Base-by-base conservation (phyloP, 73 alveolate genomes). In the Tetrahymena thermophila region DNA sequence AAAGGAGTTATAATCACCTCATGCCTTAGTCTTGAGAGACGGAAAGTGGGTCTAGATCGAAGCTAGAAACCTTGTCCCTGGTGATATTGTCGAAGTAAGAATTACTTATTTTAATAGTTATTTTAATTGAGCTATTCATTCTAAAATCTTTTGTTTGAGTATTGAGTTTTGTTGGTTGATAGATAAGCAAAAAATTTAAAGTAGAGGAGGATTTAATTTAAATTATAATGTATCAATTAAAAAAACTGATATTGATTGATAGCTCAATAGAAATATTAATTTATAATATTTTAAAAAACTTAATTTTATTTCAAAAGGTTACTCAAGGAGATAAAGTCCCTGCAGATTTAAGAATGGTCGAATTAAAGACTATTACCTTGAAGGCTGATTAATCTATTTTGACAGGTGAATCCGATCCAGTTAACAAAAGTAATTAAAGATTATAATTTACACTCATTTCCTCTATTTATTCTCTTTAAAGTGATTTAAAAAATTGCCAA, bases 251-350 rank as follows among this genome's bases (percentile, higher is more conserved):
- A 50, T 50, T 14, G 3, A 50, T 50, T 14, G 3, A 1, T 50
- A 50, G 15, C 44, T 40, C 15, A 6, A 40, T 40, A 40, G 1
- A 40, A 8, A 40, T 40, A 40, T 40, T 40, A 40, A 40, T 40
- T 40, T 7, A 40, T 40, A 6, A 9, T 40, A 40, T 40, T 50
- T 50, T 50, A 50, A 50, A 21, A 1, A 9, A 50, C 0, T 50
- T 31, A 2, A n/a, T 25, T 9, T 19, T 71, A 71, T 50, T 50
- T 10, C 0, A 71, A 71, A 28, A 71, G 89, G 37, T 71, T 71
- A 71, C 96, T 85, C 96, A 96, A 58, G 99, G 99, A 15, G 99
- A 98, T 96, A 97, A 97, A 94, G 97, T 97, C 57, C 99, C 99
- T 13, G 99, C 99, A 17, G 99, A 99, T 94, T 85, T 98, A 94